Conservation (phyloP, 179 eudicot genomes). For the Drosera spatulata region DNA sequence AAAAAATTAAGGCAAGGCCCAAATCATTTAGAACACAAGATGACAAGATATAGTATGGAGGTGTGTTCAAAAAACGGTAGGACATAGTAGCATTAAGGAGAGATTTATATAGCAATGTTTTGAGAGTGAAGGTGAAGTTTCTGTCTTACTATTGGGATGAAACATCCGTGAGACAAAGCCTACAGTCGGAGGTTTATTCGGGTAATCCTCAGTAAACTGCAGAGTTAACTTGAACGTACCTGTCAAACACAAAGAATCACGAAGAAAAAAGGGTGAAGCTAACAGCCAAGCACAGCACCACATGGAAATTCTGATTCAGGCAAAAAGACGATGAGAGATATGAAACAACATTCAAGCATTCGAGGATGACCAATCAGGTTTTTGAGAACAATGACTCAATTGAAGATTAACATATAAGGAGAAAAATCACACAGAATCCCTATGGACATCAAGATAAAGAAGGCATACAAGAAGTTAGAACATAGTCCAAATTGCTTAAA, state of each 20-base stretch:
- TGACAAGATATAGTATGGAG: not conserved
- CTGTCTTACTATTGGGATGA: constrained; percentile 32
- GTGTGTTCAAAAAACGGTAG: too few species aligned
- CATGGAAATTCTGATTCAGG: too few species aligned
- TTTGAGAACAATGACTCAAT: too few species aligned
- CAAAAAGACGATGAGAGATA: too few species aligned
- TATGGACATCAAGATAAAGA: too few species aligned
- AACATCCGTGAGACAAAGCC: constrained; percentile 46
- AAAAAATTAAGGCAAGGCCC: too few species aligned
- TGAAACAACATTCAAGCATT: too few species aligned
- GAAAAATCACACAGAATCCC: too few species aligned
- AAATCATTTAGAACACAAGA: not conserved
- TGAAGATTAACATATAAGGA: too few species aligned
- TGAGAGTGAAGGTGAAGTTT: not conserved
- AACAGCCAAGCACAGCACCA: not conserved
- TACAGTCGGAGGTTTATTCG: constrained; percentile 42
- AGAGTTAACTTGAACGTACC: constrained; percentile 39
- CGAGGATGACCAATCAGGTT: too few species aligned
- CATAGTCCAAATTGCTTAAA: too few species aligned
- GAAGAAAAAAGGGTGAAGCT: not conserved
- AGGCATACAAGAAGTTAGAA: too few species aligned
- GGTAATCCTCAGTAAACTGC: constrained; percentile 37
- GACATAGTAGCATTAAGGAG: not conserved
- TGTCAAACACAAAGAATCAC: constrained; percentile 2
- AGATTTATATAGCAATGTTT: not conserved